Base-by-base conservation (phyloP, 2,329 filamentous ascomycete genomes). In the Byssothecium circinans region DNA sequence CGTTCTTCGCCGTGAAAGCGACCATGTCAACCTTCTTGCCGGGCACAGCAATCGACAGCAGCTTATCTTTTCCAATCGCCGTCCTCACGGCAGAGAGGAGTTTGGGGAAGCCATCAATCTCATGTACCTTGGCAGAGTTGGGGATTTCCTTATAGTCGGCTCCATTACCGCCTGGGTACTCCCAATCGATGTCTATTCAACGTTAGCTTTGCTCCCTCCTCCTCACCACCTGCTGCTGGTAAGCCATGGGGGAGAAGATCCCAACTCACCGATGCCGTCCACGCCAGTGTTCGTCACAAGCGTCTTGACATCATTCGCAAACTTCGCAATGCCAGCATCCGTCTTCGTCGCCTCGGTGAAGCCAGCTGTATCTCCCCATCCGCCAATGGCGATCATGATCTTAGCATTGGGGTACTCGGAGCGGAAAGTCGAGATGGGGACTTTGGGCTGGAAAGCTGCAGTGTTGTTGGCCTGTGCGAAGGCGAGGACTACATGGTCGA, bases 311-410 rank as follows among this genome's bases (percentile, higher is more conserved):
- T 88, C 87, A 36, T 74, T 73, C 1, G 86, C 84, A 70, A 86
- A 91, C 7, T 70, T 71, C 50, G 76, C 73, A 14, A 84, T 79
- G 1, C 76, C 78, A 8, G 68, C 57, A 1, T 79, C 74, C 3
- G 77, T 76, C 41, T 74, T 75, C 1, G 83, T 81, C 0, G 79
- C 85, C 1, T 49, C 66, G 0, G 79, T 77, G 60, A 88, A 90
- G 0, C 85, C 86, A 6, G 68, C 65, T 0, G 80, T 84, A 50
- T 89, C 84, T 0, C 86, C 86, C 87, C 87, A 91, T 43, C 87
- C 87, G 10, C 87, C 87, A 53, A 91, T 82, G 17, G 87, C 86
- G 30, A 90, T 77, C 73, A 86, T 79, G 18, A 90, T 69, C 56
- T 86, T 84, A 17, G 84, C 84, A 20, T 74, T 74, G 0, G 77